A percentile compares a stretch with the other conserved stretches of the same genome.
Conservation (phyloP, 345 rosid species). For the Brassica cretica region DNA sequence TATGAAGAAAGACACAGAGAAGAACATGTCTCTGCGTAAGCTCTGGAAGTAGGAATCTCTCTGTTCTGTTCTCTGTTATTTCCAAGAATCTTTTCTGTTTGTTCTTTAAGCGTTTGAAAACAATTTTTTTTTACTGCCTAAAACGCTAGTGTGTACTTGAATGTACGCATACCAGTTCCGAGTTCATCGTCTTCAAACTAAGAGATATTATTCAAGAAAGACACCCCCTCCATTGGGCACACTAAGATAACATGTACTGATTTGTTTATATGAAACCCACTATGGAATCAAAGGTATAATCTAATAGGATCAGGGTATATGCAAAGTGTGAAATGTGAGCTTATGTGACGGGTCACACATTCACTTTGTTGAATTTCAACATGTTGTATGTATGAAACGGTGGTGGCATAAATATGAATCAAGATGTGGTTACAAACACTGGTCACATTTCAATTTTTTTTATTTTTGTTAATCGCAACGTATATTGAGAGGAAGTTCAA, state of each 20-base stretch:
- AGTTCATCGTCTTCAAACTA: neutral
- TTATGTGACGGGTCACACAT: neutral
- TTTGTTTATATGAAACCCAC: too few relatives aligned
- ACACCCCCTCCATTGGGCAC: neutral
- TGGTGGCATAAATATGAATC: neutral
- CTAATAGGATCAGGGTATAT: too few relatives aligned
- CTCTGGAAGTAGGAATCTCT: slow-evolving; percentile 71
- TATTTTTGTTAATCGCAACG: neutral
- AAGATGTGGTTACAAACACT: neutral
- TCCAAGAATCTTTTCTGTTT: slow-evolving; percentile 2
- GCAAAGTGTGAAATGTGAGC: too few relatives aligned
- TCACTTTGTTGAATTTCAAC: neutral
- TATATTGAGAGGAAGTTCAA: neutral
- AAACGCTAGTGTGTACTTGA: neutral
- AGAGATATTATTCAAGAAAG: neutral
- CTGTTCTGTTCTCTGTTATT: neutral
- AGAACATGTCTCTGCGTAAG: slow-evolving; percentile 97
- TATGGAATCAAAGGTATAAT: too few relatives aligned
- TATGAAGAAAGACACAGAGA: slow-evolving; percentile 99
- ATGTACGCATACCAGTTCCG: slow-evolving; percentile 1
- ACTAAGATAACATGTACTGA: too few relatives aligned
- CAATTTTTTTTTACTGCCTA: neutral
- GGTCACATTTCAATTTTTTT: neutral
- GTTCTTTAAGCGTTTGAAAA: slow-evolving; percentile 17
- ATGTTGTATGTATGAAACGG: neutral